Base-by-base conservation (phyloP, 2,329 filamentous ascomycete genomes). In the Ophiostoma tasmaniense region DNA sequence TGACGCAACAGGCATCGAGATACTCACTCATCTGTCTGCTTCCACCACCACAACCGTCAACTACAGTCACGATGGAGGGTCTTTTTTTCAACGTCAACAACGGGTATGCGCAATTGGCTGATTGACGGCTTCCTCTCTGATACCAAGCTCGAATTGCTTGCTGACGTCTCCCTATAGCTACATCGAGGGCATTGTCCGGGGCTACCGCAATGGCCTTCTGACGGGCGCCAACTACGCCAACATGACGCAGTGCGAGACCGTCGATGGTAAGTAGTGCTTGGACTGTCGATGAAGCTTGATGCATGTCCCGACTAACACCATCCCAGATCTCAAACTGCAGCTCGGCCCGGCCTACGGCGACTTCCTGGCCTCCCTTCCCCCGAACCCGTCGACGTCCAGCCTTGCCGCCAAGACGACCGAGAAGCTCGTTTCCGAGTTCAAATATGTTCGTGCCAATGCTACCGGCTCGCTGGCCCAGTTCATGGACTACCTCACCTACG, bases 401-500 rank as follows among this genome's bases (percentile, higher is more conserved):
- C 91, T 99, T 74, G 95, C 95, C 71, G 88, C 91, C 75, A 97
- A 95, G 83, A 95, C 95, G 68, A 97, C 95, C 75, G 95, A 99
- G 78, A 99, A 99, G 83, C 89, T 99, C 73, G 94, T 99, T 73
- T 90, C 93, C 73, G 95, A 99, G 79, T 99, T 99, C 79, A 90
- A 93, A 77, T 99, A 99, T 79, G 85, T 99, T 64, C 92, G 96
- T 74, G 93, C 93, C 72, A 97, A 99, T 77, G 91, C 94, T 35
- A 92, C 92, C 1, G 95, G 95, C 20, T 92, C 93, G 0, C 87
- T 97, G 50, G 90, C 93, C 72, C 93, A 92, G 77, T 99, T 99
- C 80, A 93, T 99, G 87, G 93, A 98, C 79, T 99, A 97, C 80
- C 84, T 99, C 71, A 99, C 95, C 1, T 99, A 99, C 79, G 94